Conservation (phyloP, 2,329 filamentous ascomycete genomes). For the Metarhizium humberi region DNA sequence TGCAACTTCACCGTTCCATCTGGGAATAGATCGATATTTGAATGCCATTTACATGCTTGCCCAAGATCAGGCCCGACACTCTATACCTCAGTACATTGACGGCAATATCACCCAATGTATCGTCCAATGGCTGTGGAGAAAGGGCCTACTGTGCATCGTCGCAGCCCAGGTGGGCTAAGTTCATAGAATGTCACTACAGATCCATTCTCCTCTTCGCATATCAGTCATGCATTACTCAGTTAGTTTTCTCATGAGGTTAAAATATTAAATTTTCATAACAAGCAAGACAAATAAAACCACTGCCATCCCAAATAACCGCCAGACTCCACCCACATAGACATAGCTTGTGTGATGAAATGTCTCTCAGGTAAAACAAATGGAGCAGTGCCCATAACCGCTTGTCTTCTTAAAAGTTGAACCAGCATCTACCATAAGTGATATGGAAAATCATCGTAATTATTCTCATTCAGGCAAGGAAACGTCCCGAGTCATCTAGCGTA, state of each 20-base stretch:
- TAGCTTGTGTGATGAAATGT: background rate
- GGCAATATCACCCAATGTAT: background rate
- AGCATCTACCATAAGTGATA: conserved; percentile 28
- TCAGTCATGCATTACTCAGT: background rate
- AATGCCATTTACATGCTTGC: no score
- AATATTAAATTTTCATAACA: conserved; percentile 21
- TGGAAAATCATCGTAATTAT: conserved; percentile 29
- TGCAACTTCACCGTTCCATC: no score
- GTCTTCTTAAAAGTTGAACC: conserved; percentile 11
- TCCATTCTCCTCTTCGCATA: background rate
- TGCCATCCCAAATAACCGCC: conserved; percentile 16
- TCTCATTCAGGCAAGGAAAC: conserved; percentile 19
- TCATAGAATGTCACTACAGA: background rate
- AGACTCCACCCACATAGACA: conserved; percentile 12
- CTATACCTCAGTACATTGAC: no score
- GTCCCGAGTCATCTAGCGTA: conserved; percentile 16
- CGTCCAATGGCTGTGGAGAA: background rate
- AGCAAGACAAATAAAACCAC: conserved; percentile 15
- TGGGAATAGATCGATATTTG: no score
- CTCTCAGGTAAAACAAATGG: background rate
- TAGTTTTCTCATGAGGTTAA: background rate
- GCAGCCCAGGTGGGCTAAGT: background rate
- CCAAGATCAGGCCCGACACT: no score
- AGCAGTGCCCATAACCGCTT: conserved; percentile 1
- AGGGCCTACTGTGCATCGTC: background rate